Base-by-base conservation (phyloP, 208 protist species). In the Wallacemonas collosoma region DNA sequence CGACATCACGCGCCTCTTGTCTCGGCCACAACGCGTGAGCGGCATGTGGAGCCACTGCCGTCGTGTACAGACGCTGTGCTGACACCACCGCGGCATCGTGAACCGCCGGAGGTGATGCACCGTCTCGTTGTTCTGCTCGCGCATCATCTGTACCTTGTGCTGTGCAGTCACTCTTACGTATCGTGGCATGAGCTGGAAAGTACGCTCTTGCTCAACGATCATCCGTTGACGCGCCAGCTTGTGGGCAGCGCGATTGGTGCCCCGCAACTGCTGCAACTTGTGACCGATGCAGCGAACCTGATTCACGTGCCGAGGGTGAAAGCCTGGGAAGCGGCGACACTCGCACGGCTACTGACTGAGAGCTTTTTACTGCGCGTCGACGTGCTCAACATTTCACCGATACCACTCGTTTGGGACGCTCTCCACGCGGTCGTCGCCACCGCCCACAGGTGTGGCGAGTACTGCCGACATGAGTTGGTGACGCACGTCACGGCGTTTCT, bases 121-220 rank as follows among this genome's bases (percentile, higher is more conserved):
- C 92, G 92, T n/a, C 92, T 96, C 78, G 79, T 96, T 48, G 85
- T 96, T 17, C 71, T 94, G 6, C 75, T 96, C 51, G 86, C 89
- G 2, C 92, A 90, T 4, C 92, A 96, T 73, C 83, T 96, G 12
- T 94, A 92, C 80, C 85, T 96, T 14, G 80, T 90, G 58, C 81
- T 93, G 9, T 88, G 85, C 74, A 84, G 69, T 73, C 79, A 85
- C 36, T 82, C 78, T 35, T 73, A 85, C 17, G 76, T 78, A 26
- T 78, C 77, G 15, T 78, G 71, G 62, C 80, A 93, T 53, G 79
- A 89, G 47, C 68, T 90, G 51, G 77, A 91, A 55, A 75, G 79
- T 44, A 86, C 95, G 64, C 81, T 89, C 41, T 72, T 87, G 56
- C 93, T 91, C 73, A 79, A 83, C 45, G 83, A 80, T 41, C 90